Conservation (phyloP, 257 asterid species). For the Galeopsis tetrahit region DNA sequence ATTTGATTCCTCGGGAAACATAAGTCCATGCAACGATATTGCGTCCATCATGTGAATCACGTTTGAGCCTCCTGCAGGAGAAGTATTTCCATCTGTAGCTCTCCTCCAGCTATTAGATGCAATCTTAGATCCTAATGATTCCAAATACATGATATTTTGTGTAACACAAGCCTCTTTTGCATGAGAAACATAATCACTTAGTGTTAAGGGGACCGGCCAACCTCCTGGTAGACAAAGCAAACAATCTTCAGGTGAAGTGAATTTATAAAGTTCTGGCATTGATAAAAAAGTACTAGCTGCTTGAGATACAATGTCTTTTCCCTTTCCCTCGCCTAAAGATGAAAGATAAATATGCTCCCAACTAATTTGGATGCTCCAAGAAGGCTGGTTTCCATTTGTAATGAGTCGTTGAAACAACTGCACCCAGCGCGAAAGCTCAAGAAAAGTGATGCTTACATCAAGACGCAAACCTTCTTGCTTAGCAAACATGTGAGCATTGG, state of each 20-base stretch:
- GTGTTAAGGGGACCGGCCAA: slow-evolving; percentile 85
- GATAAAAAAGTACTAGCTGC: slow-evolving; percentile 54
- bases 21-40: slow-evolving; percentile 39
- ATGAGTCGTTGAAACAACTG: slow-evolving; percentile 81
- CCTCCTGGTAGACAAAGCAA: slow-evolving; percentile 77
- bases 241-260: slow-evolving; percentile 51
- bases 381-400: slow-evolving; percentile 64
- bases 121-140: slow-evolving; percentile 64
- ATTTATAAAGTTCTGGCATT: slow-evolving; percentile 41
- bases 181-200: slow-evolving; percentile 65
- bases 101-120: slow-evolving; percentile 45
- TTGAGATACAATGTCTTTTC: slow-evolving; percentile 60
- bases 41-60: slow-evolving; percentile 58
- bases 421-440: slow-evolving; percentile 95
- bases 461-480: slow-evolving; percentile 66
- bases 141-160: slow-evolving; percentile 72
- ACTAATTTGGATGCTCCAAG: slow-evolving; percentile 88
- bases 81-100: slow-evolving; percentile 38
- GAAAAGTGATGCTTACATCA: slow-evolving; percentile 69
- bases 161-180: slow-evolving; percentile 70
- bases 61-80: slow-evolving; percentile 38
- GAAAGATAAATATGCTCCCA: slow-evolving; percentile 92
- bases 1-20: slow-evolving; percentile 51
- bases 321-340: slow-evolving; percentile 77
- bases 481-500: slow-evolving; percentile 80